These are phyloP conservation scores for Blastomyces percursus DNA, from an alignment of 2,329 filamentous ascomycete genomes.

Conservation along the genomic window DNA sequence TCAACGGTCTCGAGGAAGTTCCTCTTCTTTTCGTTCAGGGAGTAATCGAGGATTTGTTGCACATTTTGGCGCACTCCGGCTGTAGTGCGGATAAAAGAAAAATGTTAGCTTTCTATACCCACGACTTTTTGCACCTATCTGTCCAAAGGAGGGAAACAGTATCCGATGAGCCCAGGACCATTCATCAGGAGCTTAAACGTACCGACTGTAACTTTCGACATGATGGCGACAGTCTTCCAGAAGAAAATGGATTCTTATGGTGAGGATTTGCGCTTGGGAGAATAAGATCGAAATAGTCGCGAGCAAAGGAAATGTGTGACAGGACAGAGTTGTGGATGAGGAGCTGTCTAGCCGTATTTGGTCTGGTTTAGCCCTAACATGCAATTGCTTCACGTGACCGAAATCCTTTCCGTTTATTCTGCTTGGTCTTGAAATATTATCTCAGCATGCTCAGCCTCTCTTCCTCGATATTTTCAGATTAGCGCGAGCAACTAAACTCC, in stretches of 20 bases:
- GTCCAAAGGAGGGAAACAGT: constrained; percentile 1
- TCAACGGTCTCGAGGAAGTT: constrained; percentile 92
- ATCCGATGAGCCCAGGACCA: not conserved
- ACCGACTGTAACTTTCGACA: constrained; percentile 51
- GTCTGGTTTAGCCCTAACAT: constrained; percentile 11
- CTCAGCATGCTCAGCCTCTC: no score
- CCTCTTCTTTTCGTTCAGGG: constrained; percentile 87
- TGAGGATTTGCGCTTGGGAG: constrained; percentile 47
- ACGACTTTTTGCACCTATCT: not conserved
- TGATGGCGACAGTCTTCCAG: constrained; percentile 68
- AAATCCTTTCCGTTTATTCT: no score
- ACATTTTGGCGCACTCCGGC: constrained; percentile 96
- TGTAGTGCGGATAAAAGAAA: constrained; percentile 19
- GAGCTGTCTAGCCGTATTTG: constrained; percentile 10
- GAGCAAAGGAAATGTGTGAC: not conserved
- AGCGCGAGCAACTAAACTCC: no score
- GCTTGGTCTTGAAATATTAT: no score
- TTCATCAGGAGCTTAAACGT: constrained; percentile 21
- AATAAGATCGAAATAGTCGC: not conserved
- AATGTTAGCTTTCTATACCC: constrained; percentile 2
- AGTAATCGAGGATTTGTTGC: constrained; percentile 89
- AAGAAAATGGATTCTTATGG: constrained; percentile 63
- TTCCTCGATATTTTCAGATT: no score
- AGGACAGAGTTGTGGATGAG: constrained; percentile 8
- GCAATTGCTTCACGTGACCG: constrained; percentile 2